Evolutionary conservation across 257 asterid species (phyloP), one percentile per base, ranked within the genome.

Genomic region (Rehmannia glutinosa): DNA sequence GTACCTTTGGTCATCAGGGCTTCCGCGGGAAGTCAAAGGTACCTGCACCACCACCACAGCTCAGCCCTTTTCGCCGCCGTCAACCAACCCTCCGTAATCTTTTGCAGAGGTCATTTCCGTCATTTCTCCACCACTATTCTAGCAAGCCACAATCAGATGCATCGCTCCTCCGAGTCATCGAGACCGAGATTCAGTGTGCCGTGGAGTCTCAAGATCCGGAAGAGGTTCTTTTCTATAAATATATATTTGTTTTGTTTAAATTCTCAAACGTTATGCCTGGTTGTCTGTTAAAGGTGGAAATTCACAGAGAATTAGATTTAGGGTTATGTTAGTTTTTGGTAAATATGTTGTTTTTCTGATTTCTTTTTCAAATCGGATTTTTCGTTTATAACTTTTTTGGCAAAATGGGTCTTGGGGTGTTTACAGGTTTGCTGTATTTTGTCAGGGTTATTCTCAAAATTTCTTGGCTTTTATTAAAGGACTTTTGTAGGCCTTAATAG

Each of bases 161-260:
- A 49, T 46, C 86, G 0, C 95, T 92, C 38, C 58, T 81, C 60
- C 75, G 79, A 25, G 82, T 87, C 23, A 67, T 89, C 52, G 71
- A 78, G 25, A 56, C 83, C 10, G 96, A 89, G 84, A 81, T 92
- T 62, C 35, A 65, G 62, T 82, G 80, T 51, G 86, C 90, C 20
- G 42, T n/a, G 24, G 88, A 89, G 47, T 78, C 80, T 25, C 76
- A 74, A 6, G 85, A 66, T 0, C 74, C 8, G 0, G 80, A 69
- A 0, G 75, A 71, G 84, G 82, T 71, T 49, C 23, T 23, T 25
- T 47, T 54, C 0, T 32, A 32, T 8, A 32, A 32, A 3, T n/a
- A n/a, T n/a, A n/a, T n/a, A 36, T 6, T 8, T 2, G 11, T 36
- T 12, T 23, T 15, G 12, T 0, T 58, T 53, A 1, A 41, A 4